These are phyloP conservation scores for Artomyces pyxidatus DNA, from an alignment of 768 basidiomycete species.

Conservation along the genomic window DNA sequence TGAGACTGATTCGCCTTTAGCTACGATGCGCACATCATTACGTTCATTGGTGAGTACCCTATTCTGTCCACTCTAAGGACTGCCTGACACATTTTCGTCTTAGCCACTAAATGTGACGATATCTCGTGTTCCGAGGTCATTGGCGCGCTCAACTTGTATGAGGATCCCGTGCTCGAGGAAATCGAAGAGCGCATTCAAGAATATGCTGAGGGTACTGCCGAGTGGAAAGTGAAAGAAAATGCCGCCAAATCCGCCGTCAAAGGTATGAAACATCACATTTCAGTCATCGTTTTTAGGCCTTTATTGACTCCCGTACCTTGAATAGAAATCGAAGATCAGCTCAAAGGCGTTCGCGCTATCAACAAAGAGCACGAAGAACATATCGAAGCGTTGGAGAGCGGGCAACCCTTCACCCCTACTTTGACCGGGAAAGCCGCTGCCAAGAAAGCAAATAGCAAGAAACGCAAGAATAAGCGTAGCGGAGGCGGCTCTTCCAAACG, in stretches of 20 bases:
- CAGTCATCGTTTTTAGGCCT: too few species aligned
- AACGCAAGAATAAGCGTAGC: constrained; percentile 41
- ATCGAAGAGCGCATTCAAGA: constrained; percentile 40
- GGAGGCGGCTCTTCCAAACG: constrained; percentile 39
- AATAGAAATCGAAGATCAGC: constrained; percentile 33
- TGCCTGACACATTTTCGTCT: not conserved
- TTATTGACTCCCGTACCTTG: constrained; percentile 5
- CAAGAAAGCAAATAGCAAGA: constrained; percentile 22
- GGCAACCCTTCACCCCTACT: constrained; percentile 33
- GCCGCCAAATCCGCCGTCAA: constrained; percentile 32
- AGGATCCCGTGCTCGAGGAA: constrained; percentile 42
- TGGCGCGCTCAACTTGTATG: constrained; percentile 38
- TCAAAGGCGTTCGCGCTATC: constrained; percentile 31
- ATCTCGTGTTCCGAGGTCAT: constrained; percentile 54
- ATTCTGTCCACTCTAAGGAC: not conserved
- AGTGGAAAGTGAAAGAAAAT: constrained; percentile 34
- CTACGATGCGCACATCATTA: constrained; percentile 51
- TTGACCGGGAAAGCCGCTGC: constrained; percentile 28
- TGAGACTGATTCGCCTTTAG: constrained; percentile 22
- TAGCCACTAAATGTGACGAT: constrained; percentile 58
- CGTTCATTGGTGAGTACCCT: constrained; percentile 43
- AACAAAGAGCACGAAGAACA: constrained; percentile 36
- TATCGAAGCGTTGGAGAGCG: constrained; percentile 38
- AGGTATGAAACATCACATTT: constrained; percentile 24
- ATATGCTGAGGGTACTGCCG: constrained; percentile 27